Percentiles rank a stretch among this genome's conserved stretches.
Conservation (phyloP, 176 grass and related monocot species). For the Musa acuminata region DNA sequence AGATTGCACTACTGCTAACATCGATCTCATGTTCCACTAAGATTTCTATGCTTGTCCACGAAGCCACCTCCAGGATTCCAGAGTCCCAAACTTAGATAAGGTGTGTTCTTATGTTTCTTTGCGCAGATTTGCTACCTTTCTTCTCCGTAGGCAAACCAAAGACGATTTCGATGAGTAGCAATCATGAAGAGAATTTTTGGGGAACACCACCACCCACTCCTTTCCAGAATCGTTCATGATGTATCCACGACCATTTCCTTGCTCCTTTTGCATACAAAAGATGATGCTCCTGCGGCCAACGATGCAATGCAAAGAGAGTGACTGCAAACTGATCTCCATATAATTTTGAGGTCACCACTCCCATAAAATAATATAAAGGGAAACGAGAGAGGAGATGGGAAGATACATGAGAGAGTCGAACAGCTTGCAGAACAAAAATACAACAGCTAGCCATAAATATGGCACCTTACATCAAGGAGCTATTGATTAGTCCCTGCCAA, state of each 20-base stretch:
- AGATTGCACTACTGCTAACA: no score
- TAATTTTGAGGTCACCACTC: constrained; percentile 4
- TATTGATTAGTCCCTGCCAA: constrained; percentile 20
- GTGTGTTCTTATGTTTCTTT: not conserved
- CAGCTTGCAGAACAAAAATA: no score
- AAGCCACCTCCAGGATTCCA: not conserved
- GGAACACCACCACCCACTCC: not conserved
- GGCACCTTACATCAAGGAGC: constrained; percentile 13
- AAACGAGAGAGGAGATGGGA: not conserved
- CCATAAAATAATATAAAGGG: not conserved
- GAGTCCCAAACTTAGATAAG: not conserved
- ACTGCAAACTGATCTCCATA: not conserved
- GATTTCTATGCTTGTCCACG: not conserved
- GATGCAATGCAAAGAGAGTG: not conserved
- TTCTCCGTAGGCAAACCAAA: not conserved
- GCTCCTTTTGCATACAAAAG: not conserved
- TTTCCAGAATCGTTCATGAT: not conserved
- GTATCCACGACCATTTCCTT: not conserved
- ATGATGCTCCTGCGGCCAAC: not conserved
- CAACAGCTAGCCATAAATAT: no score
- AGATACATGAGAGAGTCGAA: not conserved
- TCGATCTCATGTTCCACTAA: not conserved
- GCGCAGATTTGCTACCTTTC: not conserved
- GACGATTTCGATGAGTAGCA: not conserved
- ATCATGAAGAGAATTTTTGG: constrained; percentile 3